A percentile compares a stretch with the other conserved stretches of the same genome.
phyloP scores from a whole-genome alignment of 2,329 filamentous ascomycete species.

The Exophiala alcalophila region DNA sequence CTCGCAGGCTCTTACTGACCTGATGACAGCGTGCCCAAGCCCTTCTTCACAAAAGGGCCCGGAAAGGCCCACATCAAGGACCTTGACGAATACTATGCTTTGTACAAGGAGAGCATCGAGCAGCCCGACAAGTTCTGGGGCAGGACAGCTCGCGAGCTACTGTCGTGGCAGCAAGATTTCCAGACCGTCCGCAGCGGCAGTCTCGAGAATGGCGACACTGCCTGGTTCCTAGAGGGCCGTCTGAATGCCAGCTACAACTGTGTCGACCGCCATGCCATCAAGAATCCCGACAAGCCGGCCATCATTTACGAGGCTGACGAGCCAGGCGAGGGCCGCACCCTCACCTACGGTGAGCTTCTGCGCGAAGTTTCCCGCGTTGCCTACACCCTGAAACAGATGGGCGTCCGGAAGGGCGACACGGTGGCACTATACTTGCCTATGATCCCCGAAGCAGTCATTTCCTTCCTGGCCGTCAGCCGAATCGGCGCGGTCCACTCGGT shows the following conservation, averaged over 20 bases:
- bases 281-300: constrained; percentile 86
- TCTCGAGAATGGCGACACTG: constrained; percentile 74
- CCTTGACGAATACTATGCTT: constrained; percentile 60
- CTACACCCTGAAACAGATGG: constrained; percentile 88
- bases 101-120: constrained; percentile 81
- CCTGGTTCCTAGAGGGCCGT: constrained; percentile 92
- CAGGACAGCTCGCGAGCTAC: constrained; percentile 76
- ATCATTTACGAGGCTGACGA: constrained; percentile 99
- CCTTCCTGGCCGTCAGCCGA: constrained; percentile 84
- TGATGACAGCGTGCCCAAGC: constrained; percentile 49
- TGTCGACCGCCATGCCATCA: constrained; percentile 93
- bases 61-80: constrained; percentile 58
- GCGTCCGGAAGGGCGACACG: constrained; percentile 94
- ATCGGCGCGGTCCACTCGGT: constrained; percentile 97
- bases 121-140: constrained; percentile 90
- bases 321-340: constrained; percentile 75
- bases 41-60: constrained; percentile 59
- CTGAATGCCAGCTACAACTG: constrained; percentile 98
- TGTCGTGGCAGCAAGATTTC: constrained; percentile 90
- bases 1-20: constrained; percentile 10
- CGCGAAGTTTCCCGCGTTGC: constrained; percentile 85
- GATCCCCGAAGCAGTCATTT: constrained; percentile 92
- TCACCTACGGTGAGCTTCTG: constrained; percentile 91
- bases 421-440: constrained; percentile 97
- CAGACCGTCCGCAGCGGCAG: constrained; percentile 79